phyloP scores from a whole-genome alignment of 164 flowering plant genomes.

The Santalum album region DNA sequence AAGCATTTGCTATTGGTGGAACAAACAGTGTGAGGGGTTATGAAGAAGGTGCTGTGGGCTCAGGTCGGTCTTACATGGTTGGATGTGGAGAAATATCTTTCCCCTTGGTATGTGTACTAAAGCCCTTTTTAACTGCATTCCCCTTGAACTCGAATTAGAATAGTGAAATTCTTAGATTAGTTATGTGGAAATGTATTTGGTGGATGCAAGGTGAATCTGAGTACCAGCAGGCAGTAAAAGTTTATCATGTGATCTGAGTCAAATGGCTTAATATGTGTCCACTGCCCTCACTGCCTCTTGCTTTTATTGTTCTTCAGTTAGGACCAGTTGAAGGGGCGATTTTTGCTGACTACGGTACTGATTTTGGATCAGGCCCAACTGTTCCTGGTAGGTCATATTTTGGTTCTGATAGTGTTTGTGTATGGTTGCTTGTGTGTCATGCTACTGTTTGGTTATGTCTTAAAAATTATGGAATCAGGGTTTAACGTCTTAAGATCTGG shows the following conservation, averaged over 20 bases:
- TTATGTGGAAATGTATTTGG: too few species aligned
- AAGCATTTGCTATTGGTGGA: constrained; percentile 98
- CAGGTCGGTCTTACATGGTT: constrained; percentile 89
- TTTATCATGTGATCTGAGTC: neutral
- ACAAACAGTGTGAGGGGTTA: constrained; percentile 98
- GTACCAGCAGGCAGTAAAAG: too few species aligned
- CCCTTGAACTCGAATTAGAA: too few species aligned
- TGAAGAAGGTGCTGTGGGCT: constrained; percentile 97
- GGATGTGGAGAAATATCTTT: constrained; percentile 89
- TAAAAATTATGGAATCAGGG: too few species aligned
- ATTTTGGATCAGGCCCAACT: constrained; percentile 79
- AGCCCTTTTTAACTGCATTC: too few species aligned
- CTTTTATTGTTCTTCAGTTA: constrained; percentile 35
- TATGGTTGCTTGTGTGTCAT: neutral
- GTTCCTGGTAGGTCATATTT: constrained; percentile 60
- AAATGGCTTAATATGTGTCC: too few species aligned
- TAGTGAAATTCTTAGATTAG: too few species aligned
- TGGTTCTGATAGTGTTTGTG: neutral
- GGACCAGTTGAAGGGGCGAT: constrained; percentile 82
- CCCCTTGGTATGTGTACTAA: constrained; percentile 57
- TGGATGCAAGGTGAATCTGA: too few species aligned
- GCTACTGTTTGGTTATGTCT: too few species aligned
- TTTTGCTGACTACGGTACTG: constrained; percentile 83
- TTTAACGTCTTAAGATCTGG: too few species aligned
- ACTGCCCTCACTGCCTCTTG: too few species aligned